Conservation (phyloP, 345 rosid species). For the Dipteronia dyeriana region DNA sequence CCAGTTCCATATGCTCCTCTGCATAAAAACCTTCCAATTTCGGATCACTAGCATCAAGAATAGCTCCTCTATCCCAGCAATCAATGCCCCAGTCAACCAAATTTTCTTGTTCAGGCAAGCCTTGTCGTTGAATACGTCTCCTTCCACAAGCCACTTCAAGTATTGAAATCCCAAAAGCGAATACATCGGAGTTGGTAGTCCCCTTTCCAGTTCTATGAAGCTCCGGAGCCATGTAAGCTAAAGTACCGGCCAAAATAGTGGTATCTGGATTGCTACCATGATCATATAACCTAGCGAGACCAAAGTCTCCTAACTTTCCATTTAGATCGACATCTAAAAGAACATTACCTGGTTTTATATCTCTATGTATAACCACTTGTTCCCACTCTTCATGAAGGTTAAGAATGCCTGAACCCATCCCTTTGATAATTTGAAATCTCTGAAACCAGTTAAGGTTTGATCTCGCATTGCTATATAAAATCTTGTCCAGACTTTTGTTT, state of each 20-base stretch:
- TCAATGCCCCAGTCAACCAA: neutral
- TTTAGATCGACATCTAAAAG: conserved; percentile 32
- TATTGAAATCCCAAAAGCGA: conserved; percentile 45
- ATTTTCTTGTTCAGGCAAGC: no score
- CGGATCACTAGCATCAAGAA: conserved; percentile 28
- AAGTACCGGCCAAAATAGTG: conserved; percentile 44
- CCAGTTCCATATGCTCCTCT: conserved; percentile 24
- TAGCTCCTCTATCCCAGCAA: conserved; percentile 34
- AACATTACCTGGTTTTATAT: conserved; percentile 53
- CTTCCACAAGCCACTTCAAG: conserved; percentile 59
- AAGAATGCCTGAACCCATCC: conserved; percentile 47
- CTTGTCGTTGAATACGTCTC: conserved; percentile 27
- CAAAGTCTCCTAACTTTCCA: conserved; percentile 34
- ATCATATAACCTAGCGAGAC: conserved; percentile 35
- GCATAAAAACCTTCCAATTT: conserved; percentile 7
- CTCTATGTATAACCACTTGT: conserved; percentile 56
- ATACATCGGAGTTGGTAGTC: conserved; percentile 41
- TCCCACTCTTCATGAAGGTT: conserved; percentile 60
- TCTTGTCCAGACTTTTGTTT: conserved; percentile 38
- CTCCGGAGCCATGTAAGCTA: conserved; percentile 57
- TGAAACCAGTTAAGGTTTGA: conserved; percentile 44
- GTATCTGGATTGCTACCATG: conserved; percentile 35
- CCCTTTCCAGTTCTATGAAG: conserved; percentile 41
- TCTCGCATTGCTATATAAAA: conserved; percentile 27
- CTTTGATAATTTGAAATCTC: conserved; percentile 40